A percentile compares a stretch with the other conserved stretches of the same genome.
phyloP scores from a whole-genome alignment of 768 basidiomycete genomes.

The Dioszegia aurantiaca region DNA sequence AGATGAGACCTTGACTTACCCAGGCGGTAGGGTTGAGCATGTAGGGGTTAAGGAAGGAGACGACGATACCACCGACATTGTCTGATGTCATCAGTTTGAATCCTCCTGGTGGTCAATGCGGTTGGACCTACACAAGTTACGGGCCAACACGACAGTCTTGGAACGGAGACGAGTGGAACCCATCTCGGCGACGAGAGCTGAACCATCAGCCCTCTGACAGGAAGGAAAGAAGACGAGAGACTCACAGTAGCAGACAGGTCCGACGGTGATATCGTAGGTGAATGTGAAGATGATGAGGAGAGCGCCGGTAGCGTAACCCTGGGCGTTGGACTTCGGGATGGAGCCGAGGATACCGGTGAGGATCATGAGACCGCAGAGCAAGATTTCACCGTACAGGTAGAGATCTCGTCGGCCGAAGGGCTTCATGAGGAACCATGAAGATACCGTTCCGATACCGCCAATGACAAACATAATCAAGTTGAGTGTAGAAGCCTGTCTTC shows the following conservation, averaged over 20 bases:
- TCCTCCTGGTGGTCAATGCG: neutral
- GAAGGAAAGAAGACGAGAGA: neutral
- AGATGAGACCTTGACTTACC: too few species aligned
- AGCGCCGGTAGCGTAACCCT: constrained; percentile 39
- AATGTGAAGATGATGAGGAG: constrained; percentile 52
- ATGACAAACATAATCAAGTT: constrained; percentile 38
- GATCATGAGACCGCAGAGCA: constrained; percentile 43
- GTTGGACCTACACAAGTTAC: constrained; percentile 17
- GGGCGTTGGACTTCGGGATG: neutral
- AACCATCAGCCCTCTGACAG: neutral
- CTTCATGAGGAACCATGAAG: constrained; percentile 41
- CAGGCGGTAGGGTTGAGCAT: constrained; percentile 35
- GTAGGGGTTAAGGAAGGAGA: constrained; percentile 26
- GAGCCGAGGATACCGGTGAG: constrained; percentile 45
- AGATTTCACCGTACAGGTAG: constrained; percentile 50
- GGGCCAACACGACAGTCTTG: constrained; percentile 39
- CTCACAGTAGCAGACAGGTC: constrained; percentile 41
- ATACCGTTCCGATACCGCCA: constrained; percentile 33
- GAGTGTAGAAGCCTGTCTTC: constrained; percentile 24
- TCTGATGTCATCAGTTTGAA: constrained; percentile 5
- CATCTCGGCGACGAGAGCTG: constrained; percentile 27
- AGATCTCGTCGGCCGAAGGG: constrained; percentile 52
- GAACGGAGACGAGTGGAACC: constrained; percentile 31
- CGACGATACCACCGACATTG: constrained; percentile 29
- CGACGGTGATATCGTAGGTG: constrained; percentile 47